Base-by-base conservation (phyloP, 495 filamentous ascomycete species). In the Penicillium longicatenatum region DNA sequence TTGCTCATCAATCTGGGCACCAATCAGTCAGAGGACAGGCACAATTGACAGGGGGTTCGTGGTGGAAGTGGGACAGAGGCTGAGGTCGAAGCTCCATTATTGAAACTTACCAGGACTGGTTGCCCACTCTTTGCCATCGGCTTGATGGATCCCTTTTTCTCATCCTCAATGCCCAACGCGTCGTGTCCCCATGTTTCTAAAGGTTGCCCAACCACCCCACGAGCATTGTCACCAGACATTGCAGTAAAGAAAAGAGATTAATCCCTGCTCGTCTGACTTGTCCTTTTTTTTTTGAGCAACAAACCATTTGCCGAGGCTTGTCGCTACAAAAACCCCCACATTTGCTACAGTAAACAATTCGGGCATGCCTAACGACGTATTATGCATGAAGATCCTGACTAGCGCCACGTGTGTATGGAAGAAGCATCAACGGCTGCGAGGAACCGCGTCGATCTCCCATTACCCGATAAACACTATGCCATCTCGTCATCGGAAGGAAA, bases 361-460 rank as follows among this genome's bases (percentile, higher is more conserved):
- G 26, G 14, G 24, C 17, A 33, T 45, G 47, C 58, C 55, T 59
- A 31, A 59, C 49, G 39, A 65, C 50, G 50, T 59, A 53, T 55
- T 65, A 66, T 75, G 74, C 70, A 76, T 76, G 70, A 71, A 67
- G 70, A 77, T 73, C 71, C 70, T 62, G 67, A 72, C 68, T 73
- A 77, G 71, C 71, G 72, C 74, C 74, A 77, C 74, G 70, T 75
- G 74, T 68, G 65, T 61, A 56, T 68, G 54, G 60, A 60, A 62
- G 63, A 75, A 75, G 70, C 66, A 70, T 71, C 70, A 74, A 75
- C 73, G 71, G 70, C 72, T 75, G 69, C 67, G 70, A 73, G 73
- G 70, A 71, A 77, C 70, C 67, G 64, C 55, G 73, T 71, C 71
- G 75, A 77, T 77, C 75, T 70, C 68, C 69, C 71, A 72, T 64